Base-by-base conservation (phyloP, 2,329 filamentous ascomycete species). In the Cordyceps militaris region DNA sequence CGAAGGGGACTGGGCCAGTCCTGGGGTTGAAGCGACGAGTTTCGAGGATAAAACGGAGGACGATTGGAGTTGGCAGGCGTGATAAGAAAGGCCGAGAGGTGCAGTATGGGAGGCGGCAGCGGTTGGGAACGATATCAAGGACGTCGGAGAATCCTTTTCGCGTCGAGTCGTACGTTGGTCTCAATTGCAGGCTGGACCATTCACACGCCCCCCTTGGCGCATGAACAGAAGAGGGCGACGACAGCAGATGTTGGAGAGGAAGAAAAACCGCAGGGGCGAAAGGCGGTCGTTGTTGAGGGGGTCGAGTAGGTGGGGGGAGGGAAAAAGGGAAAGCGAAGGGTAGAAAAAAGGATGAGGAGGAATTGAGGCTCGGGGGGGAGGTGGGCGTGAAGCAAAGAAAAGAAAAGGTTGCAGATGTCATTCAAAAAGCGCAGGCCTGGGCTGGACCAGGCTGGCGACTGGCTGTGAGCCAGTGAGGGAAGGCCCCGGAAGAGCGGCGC, bases 131-230 rank as follows among this genome's bases (percentile, higher is more conserved):
- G 19, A 47, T 34, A 34, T 1, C 14, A 16, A 19, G 16, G 36
- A 9, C 42, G 21, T 6, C 32, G 14, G 38, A 21, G 40, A 28
- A 26, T 55, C 47, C 21, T 47, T 46, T 38, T 16, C 8, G 16
- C 7, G 30, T 21, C 34, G 42, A 46, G n/a, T 44, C 16, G 26
- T 47, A 21, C 4, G 42, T 43, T 24, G 23, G 16, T 14, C 8
- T n/a, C 14, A 16, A 26, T 26, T 9, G 30, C 30, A 7, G 13
- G 40, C 3, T 42, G 16, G 9, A 19, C 42, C 42, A 38, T 55
- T 55, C 52, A 55, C 30, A 55, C 52, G 52, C 40, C 52, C 42
- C 38, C 52, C 42, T 55, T 36, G 52, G 51, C 51, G 51, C 51
- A 44, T 47, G 42, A 55, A 55, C 52, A 55, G 52, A 47, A 47